phyloP scores from a whole-genome alignment of 768 basidiomycete genomes.

The Calocybe cyanea region DNA sequence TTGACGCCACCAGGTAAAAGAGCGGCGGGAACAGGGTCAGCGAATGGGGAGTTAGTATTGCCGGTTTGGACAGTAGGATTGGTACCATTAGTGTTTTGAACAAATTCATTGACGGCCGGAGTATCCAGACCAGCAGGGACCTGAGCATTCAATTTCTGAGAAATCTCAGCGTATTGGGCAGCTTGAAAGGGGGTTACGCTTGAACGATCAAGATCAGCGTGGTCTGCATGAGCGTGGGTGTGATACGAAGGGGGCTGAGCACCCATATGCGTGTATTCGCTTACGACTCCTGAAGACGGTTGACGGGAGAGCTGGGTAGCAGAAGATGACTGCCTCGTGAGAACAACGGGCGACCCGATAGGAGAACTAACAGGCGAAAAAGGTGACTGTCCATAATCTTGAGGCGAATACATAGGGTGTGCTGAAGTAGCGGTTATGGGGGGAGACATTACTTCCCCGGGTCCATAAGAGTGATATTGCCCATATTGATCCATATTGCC shows the following conservation, averaged over 20 bases:
- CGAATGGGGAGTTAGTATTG: conserved; percentile 22
- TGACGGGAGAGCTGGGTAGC: conserved; percentile 9
- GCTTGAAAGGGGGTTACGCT: conserved; percentile 77
- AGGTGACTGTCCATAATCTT: conserved; percentile 30
- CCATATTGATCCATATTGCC: conserved; percentile 14
- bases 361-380: conserved; percentile 33
- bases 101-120: conserved; percentile 23
- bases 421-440: conserved; percentile 24
- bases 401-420: conserved; percentile 35
- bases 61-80: conserved; percentile 4
- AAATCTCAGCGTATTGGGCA: conserved; percentile 69
- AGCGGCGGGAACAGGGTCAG: conserved; percentile 21
- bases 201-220: conserved; percentile 62
- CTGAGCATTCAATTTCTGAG: conserved; percentile 46
- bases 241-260: background rate
- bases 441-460: conserved; percentile 26
- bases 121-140: conserved; percentile 32
- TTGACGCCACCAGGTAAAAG: conserved; percentile 7
- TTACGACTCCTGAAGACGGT: conserved; percentile 6
- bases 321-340: conserved; percentile 21
- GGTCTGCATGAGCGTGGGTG: conserved; percentile 32
- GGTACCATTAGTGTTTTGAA: conserved; percentile 6
- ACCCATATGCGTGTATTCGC: conserved; percentile 10
- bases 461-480: conserved; percentile 28
- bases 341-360: conserved; percentile 16